Evolutionary conservation across 1,139 yeast species (phyloP), one percentile per base, ranked within the genome.

Genomic region (Hemisphaericaspora lyxosophila): DNA sequence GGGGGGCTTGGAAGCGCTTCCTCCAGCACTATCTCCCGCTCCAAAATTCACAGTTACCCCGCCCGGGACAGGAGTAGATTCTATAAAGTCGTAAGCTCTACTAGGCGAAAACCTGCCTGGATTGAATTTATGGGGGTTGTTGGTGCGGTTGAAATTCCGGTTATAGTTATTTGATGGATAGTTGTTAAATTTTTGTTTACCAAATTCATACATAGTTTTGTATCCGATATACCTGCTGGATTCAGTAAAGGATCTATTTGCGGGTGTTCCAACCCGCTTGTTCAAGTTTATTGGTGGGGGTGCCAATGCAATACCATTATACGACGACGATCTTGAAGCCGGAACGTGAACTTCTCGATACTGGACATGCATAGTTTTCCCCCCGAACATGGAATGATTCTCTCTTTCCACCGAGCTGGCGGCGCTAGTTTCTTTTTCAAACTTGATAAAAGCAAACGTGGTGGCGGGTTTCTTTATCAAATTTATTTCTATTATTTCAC

Each of bases 401-500:
- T 86, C 95, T 41, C 80, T 71, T 54, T 84, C 92, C 38, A 85
- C 85, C 1, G 95, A 92, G 29, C 85, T 73, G 1, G 92, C 90
- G 3, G 95, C 92, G 29, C 89, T 78, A n/a, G 75, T 72, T 51
- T 83, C 90, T 13, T 72, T 66, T 26, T 67, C 67, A 53, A 67
- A 88, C 40, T 75, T 76, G 45, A 88, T 76, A 51, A 87, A 86
- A 0, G 95, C 95, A 67, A 85, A 85, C 16, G 80, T 72, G 39
- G 69, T 74, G n/a, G 50, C 45, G 27, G 70, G 61, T 22, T 77
- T 75, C 49, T 75, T 75, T 27, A 72, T 60, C 28, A 84, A 73
- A 34, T 80, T 64, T 29, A 76, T 67, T 12, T 71, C 61, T 19
- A 71, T 78, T 33, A 88, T 75, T 26, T 62, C 61, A 2, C 97